Conservation (phyloP, 495 filamentous ascomycete species). For the Margaritispora aquatica region DNA sequence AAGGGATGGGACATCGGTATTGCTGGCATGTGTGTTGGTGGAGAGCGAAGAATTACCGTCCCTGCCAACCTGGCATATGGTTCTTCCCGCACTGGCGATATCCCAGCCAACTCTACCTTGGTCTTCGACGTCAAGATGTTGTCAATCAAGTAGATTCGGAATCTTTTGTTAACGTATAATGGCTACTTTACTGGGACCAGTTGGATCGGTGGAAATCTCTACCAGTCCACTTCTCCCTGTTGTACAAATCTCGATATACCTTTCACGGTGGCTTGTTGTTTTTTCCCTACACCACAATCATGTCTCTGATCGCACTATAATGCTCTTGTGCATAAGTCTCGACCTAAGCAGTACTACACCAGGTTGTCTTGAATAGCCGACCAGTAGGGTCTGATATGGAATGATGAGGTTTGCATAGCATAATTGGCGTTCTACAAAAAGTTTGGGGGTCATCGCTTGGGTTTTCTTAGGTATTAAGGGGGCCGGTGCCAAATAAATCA, state of each 20-base stretch:
- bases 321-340: slow-evolving; percentile 22
- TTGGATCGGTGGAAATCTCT: slow-evolving; percentile 16
- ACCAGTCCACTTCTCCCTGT: slow-evolving; percentile 15
- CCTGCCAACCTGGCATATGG: slow-evolving; percentile 84
- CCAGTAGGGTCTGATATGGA: slow-evolving; percentile 20
- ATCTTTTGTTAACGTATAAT: background rate
- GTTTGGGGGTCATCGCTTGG: slow-evolving; percentile 4
- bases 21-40: slow-evolving; percentile 83
- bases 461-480: background rate
- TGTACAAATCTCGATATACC: slow-evolving; percentile 26
- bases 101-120: slow-evolving; percentile 84
- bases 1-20: slow-evolving; percentile 98
- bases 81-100: slow-evolving; percentile 67
- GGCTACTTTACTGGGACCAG: background rate
- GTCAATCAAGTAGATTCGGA: slow-evolving; percentile 47
- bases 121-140: slow-evolving; percentile 91
- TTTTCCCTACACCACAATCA: slow-evolving; percentile 25
- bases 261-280: slow-evolving; percentile 22
- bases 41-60: slow-evolving; percentile 86
- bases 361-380: slow-evolving; percentile 20
- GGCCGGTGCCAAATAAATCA: slow-evolving; percentile 14
- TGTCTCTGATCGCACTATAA: slow-evolving; percentile 7
- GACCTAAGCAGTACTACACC: slow-evolving; percentile 23
- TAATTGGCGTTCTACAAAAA: slow-evolving; percentile 24
- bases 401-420: slow-evolving; percentile 29